Evolutionary conservation across 2,329 filamentous ascomycete genomes (phyloP), one percentile per base, ranked within the genome.

Genomic region (Fusarium sp.): DNA sequence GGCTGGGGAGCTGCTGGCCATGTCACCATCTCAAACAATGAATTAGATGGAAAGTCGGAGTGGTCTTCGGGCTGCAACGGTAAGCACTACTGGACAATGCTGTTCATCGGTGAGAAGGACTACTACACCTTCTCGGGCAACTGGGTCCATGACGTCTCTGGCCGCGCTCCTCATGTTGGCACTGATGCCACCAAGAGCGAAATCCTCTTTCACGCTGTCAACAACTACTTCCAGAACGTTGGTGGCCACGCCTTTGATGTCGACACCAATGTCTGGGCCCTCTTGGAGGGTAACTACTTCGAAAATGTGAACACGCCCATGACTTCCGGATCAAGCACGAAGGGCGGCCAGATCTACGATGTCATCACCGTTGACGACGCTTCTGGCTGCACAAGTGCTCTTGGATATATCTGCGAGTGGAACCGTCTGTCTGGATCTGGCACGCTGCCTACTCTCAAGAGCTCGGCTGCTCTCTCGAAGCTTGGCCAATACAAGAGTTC

Each of bases 21-120:
- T 39, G 85, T 90, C 16, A 88, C 87, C 16, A 85, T 90, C 74
- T 87, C 87, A 65, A 89, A 90, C 83, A 83, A 76, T 78, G 85
- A 88, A 71, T 85, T 90, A 73, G 84, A 90, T 74, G 88, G 88
- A 56, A 72, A 74, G 11, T 83, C 83, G 30, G 73, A 78, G 11
- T 90, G 82, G 79, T 89, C 87, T 15, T 84, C 88, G 3, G 86
- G 84, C 16, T 90, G 88, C 78, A 82, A 90, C 71, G 82, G 81
- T 30, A 82, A 87, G 76, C 87, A 89, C 78, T 89, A 90, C 83
- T 90, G 88, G 86, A 82, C 78, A 27, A 78, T 89, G 64, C 87
- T 87, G 78, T 81, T 90, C 52, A 83, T 82, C 41, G 88, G 88
- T 9, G 48, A 58, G 39, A 48, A 61, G 43, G 66, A 66, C 30